phyloP scores from a whole-genome alignment of 75 land plant genomes.

The Picea sitchensis region DNA sequence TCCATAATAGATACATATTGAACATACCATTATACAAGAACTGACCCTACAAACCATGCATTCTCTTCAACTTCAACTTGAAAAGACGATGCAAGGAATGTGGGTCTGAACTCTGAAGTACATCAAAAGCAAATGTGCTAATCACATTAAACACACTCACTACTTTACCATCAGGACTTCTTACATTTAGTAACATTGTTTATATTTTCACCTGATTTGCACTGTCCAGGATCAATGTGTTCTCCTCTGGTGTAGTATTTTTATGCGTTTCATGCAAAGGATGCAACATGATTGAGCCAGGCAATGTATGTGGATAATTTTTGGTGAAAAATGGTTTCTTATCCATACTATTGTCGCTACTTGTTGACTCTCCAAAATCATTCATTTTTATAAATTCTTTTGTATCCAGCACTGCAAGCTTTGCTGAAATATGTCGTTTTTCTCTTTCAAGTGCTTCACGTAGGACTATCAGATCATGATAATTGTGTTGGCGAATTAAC shows the following conservation, averaged over 20 bases:
- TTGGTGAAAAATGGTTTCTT: not conserved
- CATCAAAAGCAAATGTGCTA: not conserved
- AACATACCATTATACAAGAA: not conserved
- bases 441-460: slow-evolving; percentile 23
- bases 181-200: not conserved
- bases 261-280: not conserved
- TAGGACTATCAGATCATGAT: slow-evolving; percentile 15
- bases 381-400: slow-evolving; percentile 5
- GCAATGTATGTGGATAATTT: not conserved
- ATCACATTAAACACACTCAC: not conserved
- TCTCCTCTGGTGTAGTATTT: slow-evolving; percentile 4
- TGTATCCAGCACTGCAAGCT: slow-evolving; percentile 17
- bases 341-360: slow-evolving; percentile 7
- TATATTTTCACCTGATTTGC: slow-evolving; percentile 2
- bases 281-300: not conserved
- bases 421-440: slow-evolving; percentile 23
- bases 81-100: not conserved
- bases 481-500: slow-evolving; percentile 20
- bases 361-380: not conserved
- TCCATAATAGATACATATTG: not conserved
- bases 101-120: not conserved
- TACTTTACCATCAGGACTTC: not conserved
- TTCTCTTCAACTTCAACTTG: not conserved
- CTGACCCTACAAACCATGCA: not conserved
- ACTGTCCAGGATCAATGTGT: not conserved